Conservation (phyloP, 2,329 filamentous ascomycete genomes). For the Fusarium sambucinum region DNA sequence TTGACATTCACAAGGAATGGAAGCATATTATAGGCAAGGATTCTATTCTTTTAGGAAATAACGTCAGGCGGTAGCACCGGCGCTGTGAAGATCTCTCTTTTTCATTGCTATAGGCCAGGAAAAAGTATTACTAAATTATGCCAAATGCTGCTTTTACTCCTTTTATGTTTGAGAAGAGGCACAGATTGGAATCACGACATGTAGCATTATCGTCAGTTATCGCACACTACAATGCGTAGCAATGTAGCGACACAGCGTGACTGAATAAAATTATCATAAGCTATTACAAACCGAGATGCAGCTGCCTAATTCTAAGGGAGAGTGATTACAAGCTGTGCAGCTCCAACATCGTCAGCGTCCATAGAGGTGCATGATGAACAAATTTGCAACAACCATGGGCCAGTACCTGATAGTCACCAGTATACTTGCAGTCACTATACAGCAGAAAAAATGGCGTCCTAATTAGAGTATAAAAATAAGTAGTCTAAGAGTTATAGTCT, state of each 20-base stretch:
- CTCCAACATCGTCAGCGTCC: too few relatives aligned
- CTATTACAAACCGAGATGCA: background rate
- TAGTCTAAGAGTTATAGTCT: too few relatives aligned
- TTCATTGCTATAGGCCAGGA: background rate
- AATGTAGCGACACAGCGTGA: background rate
- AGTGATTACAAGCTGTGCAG: too few relatives aligned
- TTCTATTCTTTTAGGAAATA: conserved; percentile 7
- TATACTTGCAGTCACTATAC: too few relatives aligned
- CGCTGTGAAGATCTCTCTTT: conserved; percentile 18
- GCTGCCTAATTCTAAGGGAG: too few relatives aligned
- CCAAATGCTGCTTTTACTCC: conserved; percentile 6
- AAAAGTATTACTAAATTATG: conserved; percentile 32
- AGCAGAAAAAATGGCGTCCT: too few relatives aligned
- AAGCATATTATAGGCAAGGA: conserved; percentile 23
- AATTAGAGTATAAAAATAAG: too few relatives aligned
- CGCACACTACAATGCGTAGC: background rate
- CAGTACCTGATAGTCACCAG: too few relatives aligned
- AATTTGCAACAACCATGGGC: too few relatives aligned
- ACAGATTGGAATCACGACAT: conserved; percentile 20
- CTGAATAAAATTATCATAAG: background rate
- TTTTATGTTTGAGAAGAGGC: background rate
- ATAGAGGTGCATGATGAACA: too few relatives aligned
- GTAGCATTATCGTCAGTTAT: background rate
- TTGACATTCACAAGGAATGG: conserved; percentile 9
- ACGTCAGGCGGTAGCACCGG: conserved; percentile 10